Evolutionary conservation across 2,329 filamentous ascomycete genomes (phyloP).

Genomic region (Endoconidiophora polonica): DNA sequence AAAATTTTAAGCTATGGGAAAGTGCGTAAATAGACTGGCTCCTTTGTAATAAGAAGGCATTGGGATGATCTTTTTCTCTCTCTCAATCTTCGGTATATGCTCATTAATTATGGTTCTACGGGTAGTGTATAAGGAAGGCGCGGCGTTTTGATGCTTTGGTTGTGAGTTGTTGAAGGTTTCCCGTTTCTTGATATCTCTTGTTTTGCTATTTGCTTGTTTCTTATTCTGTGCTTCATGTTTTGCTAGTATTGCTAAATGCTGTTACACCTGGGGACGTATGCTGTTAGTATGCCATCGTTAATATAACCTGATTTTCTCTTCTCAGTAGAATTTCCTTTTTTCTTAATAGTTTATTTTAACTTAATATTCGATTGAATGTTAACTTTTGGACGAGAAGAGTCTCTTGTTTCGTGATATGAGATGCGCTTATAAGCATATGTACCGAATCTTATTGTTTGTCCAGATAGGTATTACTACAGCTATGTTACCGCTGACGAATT

Average conservation of each 20-base stretch:
- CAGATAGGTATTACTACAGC: no score
- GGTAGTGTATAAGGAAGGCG: not conserved
- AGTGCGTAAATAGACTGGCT: not conserved
- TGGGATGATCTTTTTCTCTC: not conserved
- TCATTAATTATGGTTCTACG: not conserved
- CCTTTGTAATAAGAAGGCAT: not conserved
- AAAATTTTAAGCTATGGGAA: not conserved
- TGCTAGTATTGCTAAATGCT: not conserved
- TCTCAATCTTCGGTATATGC: conserved; percentile 1
- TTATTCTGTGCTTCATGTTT: not conserved
- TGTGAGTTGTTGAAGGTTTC: not conserved
- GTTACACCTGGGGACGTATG: not conserved
- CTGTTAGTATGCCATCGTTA: not conserved
- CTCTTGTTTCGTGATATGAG: no score
- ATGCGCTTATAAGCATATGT: no score
- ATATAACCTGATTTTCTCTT: not conserved
- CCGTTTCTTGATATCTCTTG: conserved; percentile 4
- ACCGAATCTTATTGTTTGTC: no score
- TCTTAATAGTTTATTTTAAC: no score
- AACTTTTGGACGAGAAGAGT: no score
- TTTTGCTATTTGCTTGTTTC: not conserved
- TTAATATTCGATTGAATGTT: no score
- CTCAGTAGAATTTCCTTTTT: no score
- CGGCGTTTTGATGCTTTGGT: not conserved
- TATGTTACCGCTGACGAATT: no score